Evolutionary conservation across 129 eudicot species (phyloP).

Genomic region (Oenanthe sinensis): DNA sequence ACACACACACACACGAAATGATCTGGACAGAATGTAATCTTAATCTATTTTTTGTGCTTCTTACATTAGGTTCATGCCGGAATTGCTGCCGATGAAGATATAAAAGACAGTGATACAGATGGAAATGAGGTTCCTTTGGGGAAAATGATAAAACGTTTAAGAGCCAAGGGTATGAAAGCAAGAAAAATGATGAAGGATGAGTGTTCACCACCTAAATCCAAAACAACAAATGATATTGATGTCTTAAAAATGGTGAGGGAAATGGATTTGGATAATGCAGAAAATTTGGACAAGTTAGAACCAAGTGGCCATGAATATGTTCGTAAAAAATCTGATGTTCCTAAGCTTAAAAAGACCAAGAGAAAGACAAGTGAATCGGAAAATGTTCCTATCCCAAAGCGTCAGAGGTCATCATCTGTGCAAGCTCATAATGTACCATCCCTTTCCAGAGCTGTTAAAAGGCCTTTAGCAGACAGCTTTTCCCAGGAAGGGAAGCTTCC

Average conservation of each 20-base stretch:
- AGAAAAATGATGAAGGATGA: conserved; percentile 46
- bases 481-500: conserved; percentile 15
- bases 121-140: conserved; percentile 74
- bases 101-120: conserved; percentile 76
- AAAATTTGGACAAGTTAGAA: conserved; percentile 35
- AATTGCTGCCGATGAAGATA: conserved; percentile 49
- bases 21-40: conserved; percentile 3
- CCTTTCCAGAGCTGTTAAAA: conserved; percentile 15
- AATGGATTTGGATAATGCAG: conserved; percentile 58
- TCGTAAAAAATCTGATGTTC: conserved; percentile 20
- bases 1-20: not conserved
- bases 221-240: conserved; percentile 55
- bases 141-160: conserved; percentile 62
- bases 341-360: conserved; percentile 40
- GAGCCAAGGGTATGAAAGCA: conserved; percentile 71
- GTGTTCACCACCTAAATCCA: conserved; percentile 31
- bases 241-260: conserved; percentile 79
- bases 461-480: conserved; percentile 8
- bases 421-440: conserved; percentile 37
- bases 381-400: conserved; percentile 62
- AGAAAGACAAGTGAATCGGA: conserved; percentile 30
- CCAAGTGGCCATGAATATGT: conserved; percentile 42
- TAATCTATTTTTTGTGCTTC: conserved; percentile 14
- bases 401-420: conserved; percentile 56
- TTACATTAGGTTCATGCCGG: conserved; percentile 42